These are phyloP conservation scores for Pulveroboletus ravenelii DNA, from an alignment of 768 basidiomycete species.

Conservation along the genomic window DNA sequence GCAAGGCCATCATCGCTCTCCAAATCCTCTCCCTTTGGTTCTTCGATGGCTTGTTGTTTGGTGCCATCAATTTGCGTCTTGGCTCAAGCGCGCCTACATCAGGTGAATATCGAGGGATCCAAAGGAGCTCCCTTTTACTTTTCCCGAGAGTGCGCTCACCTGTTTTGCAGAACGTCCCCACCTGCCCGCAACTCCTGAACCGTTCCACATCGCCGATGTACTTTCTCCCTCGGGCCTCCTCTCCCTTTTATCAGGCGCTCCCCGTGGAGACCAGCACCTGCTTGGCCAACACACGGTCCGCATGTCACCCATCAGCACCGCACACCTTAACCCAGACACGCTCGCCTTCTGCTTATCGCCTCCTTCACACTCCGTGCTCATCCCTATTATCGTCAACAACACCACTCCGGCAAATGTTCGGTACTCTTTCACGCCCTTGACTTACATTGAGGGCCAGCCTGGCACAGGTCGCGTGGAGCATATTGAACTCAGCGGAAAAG, in stretches of 20 bases:
- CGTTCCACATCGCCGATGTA: slow-evolving; percentile 46
- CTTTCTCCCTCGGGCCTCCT: slow-evolving; percentile 50
- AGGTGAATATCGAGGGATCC: slow-evolving; percentile 19
- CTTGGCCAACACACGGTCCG: slow-evolving; percentile 88
- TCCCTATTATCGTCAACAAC: slow-evolving; percentile 89
- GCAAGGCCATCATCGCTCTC: slow-evolving; percentile 54
- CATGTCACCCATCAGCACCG: slow-evolving; percentile 92
- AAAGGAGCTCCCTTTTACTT: slow-evolving; percentile 27
- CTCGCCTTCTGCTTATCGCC: slow-evolving; percentile 70
- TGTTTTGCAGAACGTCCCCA: slow-evolving; percentile 30
- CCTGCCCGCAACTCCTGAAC: slow-evolving; percentile 40
- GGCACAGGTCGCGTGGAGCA: slow-evolving; percentile 46
- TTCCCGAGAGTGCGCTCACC: slow-evolving; percentile 1
- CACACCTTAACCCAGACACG: slow-evolving; percentile 75
- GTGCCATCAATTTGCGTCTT: slow-evolving; percentile 59
- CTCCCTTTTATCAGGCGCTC: slow-evolving; percentile 33
- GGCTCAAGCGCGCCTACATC: slow-evolving; percentile 23
- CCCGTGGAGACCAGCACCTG: slow-evolving; percentile 52
- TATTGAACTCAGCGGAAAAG: slow-evolving; percentile 54
- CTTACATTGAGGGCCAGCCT: slow-evolving; percentile 36
- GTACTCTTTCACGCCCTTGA: slow-evolving; percentile 72
- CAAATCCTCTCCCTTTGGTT: slow-evolving; percentile 61
- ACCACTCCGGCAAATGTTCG: slow-evolving; percentile 66
- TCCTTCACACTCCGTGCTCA: slow-evolving; percentile 49
- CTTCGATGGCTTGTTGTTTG: slow-evolving; percentile 66